phyloP scores from a whole-genome alignment of 495 filamentous ascomycete genomes.

The Penicillium subrubescens region DNA sequence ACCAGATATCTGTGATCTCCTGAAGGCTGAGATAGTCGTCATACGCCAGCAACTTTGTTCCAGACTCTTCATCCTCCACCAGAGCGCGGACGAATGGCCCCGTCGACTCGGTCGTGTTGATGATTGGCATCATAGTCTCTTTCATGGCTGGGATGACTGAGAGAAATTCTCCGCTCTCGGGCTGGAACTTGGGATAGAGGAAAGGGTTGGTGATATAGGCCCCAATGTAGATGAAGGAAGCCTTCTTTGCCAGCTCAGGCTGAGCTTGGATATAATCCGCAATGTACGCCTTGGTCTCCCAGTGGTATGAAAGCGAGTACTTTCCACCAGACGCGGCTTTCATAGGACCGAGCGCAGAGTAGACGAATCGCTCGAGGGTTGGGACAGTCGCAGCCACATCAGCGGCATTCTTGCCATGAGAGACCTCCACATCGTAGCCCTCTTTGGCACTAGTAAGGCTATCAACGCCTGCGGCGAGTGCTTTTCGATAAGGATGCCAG shows the following conservation, averaged over 20 bases:
- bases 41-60: background rate
- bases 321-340: slow-evolving; percentile 38
- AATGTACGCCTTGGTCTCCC: slow-evolving; percentile 41
- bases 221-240: slow-evolving; percentile 1
- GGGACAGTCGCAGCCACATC: slow-evolving; percentile 48
- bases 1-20: background rate
- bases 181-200: background rate
- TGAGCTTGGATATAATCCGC: slow-evolving; percentile 38
- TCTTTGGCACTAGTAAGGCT: slow-evolving; percentile 27
- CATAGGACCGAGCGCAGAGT: slow-evolving; percentile 39
- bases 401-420: slow-evolving; percentile 51
- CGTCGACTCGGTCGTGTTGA: background rate
- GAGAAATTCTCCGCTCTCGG: background rate
- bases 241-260: background rate
- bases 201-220: background rate
- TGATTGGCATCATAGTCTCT: slow-evolving; percentile 1
- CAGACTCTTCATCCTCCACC: slow-evolving; percentile 2
- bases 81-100: background rate
- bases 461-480: slow-evolving; percentile 7
- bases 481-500: slow-evolving; percentile 33
- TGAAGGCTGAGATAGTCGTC: slow-evolving; percentile 4
- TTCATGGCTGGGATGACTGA: background rate
- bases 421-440: slow-evolving; percentile 50
- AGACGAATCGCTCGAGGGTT: slow-evolving; percentile 51
- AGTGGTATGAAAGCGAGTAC: slow-evolving; percentile 38